Evolutionary conservation across 2,329 filamentous ascomycete genomes (phyloP).

Genomic region (Plectosphaerella cucumerina): DNA sequence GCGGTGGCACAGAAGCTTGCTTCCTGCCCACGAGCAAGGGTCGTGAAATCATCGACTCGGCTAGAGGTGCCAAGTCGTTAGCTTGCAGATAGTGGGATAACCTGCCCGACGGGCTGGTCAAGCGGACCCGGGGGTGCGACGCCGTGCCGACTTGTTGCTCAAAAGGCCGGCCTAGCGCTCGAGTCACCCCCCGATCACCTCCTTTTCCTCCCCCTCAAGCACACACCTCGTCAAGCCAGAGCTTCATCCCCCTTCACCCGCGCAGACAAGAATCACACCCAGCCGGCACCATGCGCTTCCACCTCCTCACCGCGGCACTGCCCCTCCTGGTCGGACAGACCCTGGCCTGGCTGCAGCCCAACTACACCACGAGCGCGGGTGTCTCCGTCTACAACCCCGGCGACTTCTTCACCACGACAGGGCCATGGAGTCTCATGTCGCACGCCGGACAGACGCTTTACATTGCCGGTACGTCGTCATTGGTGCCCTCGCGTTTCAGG

Average conservation of each 20-base stretch:
- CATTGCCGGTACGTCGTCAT: constrained; percentile 16
- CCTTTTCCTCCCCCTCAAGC: no score
- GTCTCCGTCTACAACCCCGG: constrained; percentile 22
- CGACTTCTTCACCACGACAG: constrained; percentile 19
- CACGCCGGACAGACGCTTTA: constrained; percentile 22
- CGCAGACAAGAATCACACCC: not conserved
- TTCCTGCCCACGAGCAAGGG: no score
- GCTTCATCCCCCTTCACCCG: not conserved
- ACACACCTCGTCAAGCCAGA: not conserved
- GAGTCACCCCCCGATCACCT: no score
- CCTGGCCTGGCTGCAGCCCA: constrained; percentile 12
- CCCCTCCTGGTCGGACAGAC: not conserved
- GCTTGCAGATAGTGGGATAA: no score
- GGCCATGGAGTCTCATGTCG: constrained; percentile 24
- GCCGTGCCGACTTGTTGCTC: no score
- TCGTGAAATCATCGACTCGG: no score
- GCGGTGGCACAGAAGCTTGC: no score
- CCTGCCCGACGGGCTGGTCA: no score
- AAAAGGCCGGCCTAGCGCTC: no score
- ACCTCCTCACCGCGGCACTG: not conserved
- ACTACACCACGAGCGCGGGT: constrained; percentile 21
- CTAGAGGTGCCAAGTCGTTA: no score
- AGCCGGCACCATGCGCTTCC: constrained; percentile 2
- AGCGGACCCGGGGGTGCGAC: no score
- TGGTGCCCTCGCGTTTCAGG: not conserved